Conservation (phyloP, 2,329 filamentous ascomycete species). For the Colletotrichum sp. region DNA sequence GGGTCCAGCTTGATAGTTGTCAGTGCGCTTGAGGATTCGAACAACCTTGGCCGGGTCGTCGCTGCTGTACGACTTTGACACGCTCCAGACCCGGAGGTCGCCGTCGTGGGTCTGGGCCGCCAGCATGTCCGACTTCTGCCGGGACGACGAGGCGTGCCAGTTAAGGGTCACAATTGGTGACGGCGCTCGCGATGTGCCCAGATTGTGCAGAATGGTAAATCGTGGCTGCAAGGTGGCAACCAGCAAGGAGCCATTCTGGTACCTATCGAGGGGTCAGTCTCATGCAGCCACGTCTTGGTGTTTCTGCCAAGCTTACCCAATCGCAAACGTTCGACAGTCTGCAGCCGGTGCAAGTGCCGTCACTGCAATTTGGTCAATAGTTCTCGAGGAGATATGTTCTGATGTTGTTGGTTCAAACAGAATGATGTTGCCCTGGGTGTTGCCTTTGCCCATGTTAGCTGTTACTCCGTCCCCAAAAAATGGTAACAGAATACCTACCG, state of each 20-base stretch:
- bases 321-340: slow-evolving; percentile 94
- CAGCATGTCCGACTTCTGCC: slow-evolving; percentile 97
- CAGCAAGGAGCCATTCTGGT: slow-evolving; percentile 92
- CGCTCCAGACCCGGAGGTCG: slow-evolving; percentile 94
- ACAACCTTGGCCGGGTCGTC: slow-evolving; percentile 87
- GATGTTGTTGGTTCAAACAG: slow-evolving; percentile 92
- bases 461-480: slow-evolving; percentile 12
- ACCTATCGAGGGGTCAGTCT: slow-evolving; percentile 57
- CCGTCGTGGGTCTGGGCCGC: slow-evolving; percentile 91
- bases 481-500: slow-evolving; percentile 62
- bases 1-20: slow-evolving; percentile 74
- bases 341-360: slow-evolving; percentile 89
- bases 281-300: background rate
- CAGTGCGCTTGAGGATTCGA: slow-evolving; percentile 80
- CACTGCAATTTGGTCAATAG: slow-evolving; percentile 89
- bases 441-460: slow-evolving; percentile 63
- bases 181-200: slow-evolving; percentile 82
- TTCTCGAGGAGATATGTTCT: slow-evolving; percentile 89
- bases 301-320: slow-evolving; percentile 69
- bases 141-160: slow-evolving; percentile 96
- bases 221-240: slow-evolving; percentile 88
- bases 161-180: slow-evolving; percentile 86
- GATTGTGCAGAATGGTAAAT: slow-evolving; percentile 92
- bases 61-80: slow-evolving; percentile 77
- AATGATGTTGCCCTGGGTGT: slow-evolving; percentile 90